Evolutionary conservation across 2,329 filamentous ascomycete species (phyloP), one percentile per base, ranked within the genome.

Genomic region (Didymosphaeria variabile): DNA sequence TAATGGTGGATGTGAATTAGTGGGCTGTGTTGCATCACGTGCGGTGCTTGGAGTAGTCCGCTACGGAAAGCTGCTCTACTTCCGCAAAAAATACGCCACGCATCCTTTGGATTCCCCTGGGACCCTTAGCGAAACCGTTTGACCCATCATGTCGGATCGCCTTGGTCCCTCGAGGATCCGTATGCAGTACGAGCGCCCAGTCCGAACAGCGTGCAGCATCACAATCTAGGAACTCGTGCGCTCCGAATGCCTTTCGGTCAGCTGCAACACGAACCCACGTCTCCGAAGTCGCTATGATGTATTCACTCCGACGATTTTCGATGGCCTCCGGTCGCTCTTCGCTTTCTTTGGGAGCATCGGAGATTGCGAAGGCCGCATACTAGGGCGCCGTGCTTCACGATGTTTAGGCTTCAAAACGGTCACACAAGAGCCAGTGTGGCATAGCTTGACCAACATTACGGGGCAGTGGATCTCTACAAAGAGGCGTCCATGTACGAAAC

Each of bases 321-420:
- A 46, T 29, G 15, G 29, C 42, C 42, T 29, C 26, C 31, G 13
- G 31, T 47, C 53, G 53, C 31, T 55, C 19, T 46, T 36, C 42
- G 53, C 19, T 46, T 55, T 55, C 31, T 46, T 47, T 46, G 31
- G 53, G 34, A 44, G n/a, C 53, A 46, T 55, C 53, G 53, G 53
- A 55, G 53, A 55, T 55, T 55, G 53, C 53, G 47, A 32, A 55
- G 53, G 53, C 53, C 53, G 53, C 36, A 46, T 26, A 36, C 31
- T 29, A 55, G 53, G 40, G 29, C 53, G 42, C 53, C 53, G 40
- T 47, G 29, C 53, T 26, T 26, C 31, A 55, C 42, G 19, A 36
- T 32, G 40, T 55, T 55, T 46, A n/a, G 53, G n/a, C 53, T 26
- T 26, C 29, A 55, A 36, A 19, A 55, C 19, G 53, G n/a, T 26